Conservation (phyloP, 1,284 basidiomycete species). For the Ceratobasidium sp. region DNA sequence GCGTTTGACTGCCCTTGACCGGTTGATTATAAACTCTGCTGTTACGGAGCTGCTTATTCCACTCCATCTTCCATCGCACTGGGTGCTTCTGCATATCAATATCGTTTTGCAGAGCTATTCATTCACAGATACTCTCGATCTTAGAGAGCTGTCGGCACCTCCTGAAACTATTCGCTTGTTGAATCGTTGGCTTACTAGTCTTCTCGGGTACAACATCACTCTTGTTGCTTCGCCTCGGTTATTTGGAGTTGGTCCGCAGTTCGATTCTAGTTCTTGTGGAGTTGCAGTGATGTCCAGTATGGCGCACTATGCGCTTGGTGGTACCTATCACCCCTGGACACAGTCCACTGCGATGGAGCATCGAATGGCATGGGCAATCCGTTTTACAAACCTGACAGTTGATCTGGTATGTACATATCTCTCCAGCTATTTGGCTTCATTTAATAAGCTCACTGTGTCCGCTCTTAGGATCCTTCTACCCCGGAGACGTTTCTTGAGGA, state of each 20-base stretch:
- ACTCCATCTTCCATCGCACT: conserved; percentile 16
- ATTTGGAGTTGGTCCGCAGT: background rate
- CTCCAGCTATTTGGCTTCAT: background rate
- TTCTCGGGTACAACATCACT: background rate
- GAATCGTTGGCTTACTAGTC: conserved; percentile 24
- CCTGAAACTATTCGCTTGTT: background rate
- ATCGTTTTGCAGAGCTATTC: background rate
- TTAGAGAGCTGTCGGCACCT: background rate
- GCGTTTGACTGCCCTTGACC: background rate
- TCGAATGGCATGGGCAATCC: background rate
- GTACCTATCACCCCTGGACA: background rate
- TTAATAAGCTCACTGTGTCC: background rate
- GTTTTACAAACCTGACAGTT: background rate
- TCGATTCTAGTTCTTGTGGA: conserved; percentile 11
- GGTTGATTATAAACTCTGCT: background rate
- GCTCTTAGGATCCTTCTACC: background rate
- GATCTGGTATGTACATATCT: background rate
- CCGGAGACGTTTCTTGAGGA: conserved; percentile 9
- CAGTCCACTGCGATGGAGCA: background rate
- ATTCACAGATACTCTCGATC: conserved; percentile 13
- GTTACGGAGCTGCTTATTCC: conserved; percentile 9
- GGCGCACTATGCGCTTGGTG: conserved; percentile 1
- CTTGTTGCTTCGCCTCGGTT: background rate
- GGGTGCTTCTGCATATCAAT: conserved; percentile 5
- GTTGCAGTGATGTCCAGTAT: conserved; percentile 18